phyloP scores from a whole-genome alignment of 1,284 basidiomycete species.

The Ustilago sp. region DNA sequence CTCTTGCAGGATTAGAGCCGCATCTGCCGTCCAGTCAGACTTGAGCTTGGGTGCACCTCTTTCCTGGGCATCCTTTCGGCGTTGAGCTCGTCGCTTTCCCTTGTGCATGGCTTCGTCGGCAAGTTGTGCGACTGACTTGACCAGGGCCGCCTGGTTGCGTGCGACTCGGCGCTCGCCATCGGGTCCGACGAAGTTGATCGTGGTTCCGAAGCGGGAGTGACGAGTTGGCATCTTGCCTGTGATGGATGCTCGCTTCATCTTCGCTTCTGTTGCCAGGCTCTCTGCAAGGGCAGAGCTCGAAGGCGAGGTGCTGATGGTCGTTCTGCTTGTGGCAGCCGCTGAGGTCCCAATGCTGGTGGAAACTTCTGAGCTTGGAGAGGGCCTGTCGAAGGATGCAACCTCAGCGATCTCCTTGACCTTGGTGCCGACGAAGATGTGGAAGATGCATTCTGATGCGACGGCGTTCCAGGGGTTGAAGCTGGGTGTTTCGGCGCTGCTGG shows the following conservation, averaged over 20 bases:
- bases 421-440: slow-evolving; percentile 63
- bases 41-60: slow-evolving; percentile 57
- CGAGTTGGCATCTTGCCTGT: slow-evolving; percentile 42
- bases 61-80: slow-evolving; percentile 58
- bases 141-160: slow-evolving; percentile 52
- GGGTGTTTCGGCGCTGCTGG: slow-evolving; percentile 61
- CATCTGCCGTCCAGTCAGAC: slow-evolving; percentile 58
- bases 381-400: background rate
- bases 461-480: slow-evolving; percentile 64
- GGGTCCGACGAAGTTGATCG: slow-evolving; percentile 62
- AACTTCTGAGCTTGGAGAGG: background rate
- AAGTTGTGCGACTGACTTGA: slow-evolving; percentile 61
- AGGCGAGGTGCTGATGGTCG: slow-evolving; percentile 3
- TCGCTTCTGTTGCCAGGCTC: slow-evolving; percentile 56
- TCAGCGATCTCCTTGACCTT: slow-evolving; percentile 46
- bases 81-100: slow-evolving; percentile 39
- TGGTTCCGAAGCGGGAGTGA: slow-evolving; percentile 67
- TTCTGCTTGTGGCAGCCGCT: slow-evolving; percentile 5
- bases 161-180: slow-evolving; percentile 62
- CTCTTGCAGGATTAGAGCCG: slow-evolving; percentile 43
- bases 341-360: background rate
- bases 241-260: slow-evolving; percentile 42
- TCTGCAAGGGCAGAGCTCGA: slow-evolving; percentile 39
- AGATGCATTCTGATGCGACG: slow-evolving; percentile 65
- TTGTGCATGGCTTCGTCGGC: slow-evolving; percentile 50